Evolutionary conservation across 345 rosid species (phyloP).

Genomic region (Triadica sebifera): DNA sequence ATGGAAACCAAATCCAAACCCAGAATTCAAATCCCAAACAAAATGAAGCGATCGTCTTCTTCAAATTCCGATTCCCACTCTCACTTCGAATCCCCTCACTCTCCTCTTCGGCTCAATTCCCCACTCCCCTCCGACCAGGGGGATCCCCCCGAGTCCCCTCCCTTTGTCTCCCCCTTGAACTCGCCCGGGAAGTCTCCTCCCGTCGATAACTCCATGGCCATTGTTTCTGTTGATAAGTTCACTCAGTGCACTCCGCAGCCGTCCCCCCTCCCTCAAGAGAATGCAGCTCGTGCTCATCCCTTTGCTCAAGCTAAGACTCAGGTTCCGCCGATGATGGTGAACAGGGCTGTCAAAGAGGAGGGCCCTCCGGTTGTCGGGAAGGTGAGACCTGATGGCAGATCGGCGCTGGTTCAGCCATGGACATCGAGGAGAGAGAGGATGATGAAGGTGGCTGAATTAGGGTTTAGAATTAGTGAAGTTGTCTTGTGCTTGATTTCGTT

Average conservation of each 20-base stretch:
- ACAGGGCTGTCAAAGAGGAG: constrained; percentile 47
- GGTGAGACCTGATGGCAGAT: constrained; percentile 29
- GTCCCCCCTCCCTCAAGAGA: constrained; percentile 31
- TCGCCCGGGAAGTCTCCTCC: constrained; percentile 48
- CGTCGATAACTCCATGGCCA: constrained; percentile 47
- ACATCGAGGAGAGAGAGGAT: constrained; percentile 39
- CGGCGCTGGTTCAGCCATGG: constrained; percentile 26
- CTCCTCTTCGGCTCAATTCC: constrained; percentile 67
- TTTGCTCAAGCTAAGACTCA: background rate
- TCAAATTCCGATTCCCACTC: constrained; percentile 51
- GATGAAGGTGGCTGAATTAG: constrained; percentile 47
- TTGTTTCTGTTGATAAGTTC: constrained; percentile 47
- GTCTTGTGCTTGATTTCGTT: constrained; percentile 83
- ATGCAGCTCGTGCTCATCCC: constrained; percentile 11
- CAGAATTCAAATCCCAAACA: constrained; percentile 17
- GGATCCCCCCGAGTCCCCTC: constrained; percentile 43
- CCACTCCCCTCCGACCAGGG: constrained; percentile 68
- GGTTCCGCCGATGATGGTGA: constrained; percentile 35
- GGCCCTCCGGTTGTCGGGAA: constrained; percentile 27
- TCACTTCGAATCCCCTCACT: constrained; percentile 57
- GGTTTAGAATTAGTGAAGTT: constrained; percentile 63
- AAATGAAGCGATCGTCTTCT: constrained; percentile 64
- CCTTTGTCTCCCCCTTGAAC: constrained; percentile 57
- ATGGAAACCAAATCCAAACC: constrained; percentile 12
- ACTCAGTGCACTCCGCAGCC: constrained; percentile 45